phyloP scores from a whole-genome alignment of 345 rosid species.

The Raphanus sativus region DNA sequence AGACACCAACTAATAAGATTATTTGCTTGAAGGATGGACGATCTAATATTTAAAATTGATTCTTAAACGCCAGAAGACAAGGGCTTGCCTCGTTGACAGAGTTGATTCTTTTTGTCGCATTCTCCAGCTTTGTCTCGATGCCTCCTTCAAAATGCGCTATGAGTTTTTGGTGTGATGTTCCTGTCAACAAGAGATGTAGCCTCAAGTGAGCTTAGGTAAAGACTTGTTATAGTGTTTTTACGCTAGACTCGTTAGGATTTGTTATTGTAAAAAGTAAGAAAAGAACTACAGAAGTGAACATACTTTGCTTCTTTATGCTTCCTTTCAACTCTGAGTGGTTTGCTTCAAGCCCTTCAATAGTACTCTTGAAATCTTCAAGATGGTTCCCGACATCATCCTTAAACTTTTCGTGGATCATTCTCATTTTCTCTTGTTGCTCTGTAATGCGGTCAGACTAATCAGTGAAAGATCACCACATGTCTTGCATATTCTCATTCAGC shows the following conservation, averaged over 20 bases:
- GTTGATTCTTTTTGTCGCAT: conserved; percentile 61
- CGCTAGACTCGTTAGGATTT: neutral
- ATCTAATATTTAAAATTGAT: neutral
- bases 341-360: conserved; percentile 60
- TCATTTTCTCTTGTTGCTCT: conserved; percentile 40
- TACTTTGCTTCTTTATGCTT: conserved; percentile 80
- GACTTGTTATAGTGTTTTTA: neutral
- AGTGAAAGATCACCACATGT: neutral
- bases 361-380: conserved; percentile 58
- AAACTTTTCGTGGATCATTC: conserved; percentile 62
- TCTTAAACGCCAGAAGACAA: conserved; percentile 14
- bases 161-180: conserved; percentile 67
- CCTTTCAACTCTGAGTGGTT: conserved; percentile 65
- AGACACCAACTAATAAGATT: neutral
- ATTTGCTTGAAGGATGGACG: neutral
- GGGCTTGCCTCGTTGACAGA: conserved; percentile 75
- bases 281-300: conserved; percentile 19
- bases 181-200: conserved; percentile 43
- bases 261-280: conserved; percentile 2
- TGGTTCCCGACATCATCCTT: conserved; percentile 56
- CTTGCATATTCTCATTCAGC: neutral
- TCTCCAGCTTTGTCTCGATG: conserved; percentile 52
- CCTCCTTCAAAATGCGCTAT: conserved; percentile 64
- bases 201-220: conserved; percentile 6
- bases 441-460: neutral